Percentiles rank a stretch among this genome's conserved stretches.
phyloP scores from a whole-genome alignment of 2,329 filamentous ascomycete genomes.

The Ascochyta lentis region DNA sequence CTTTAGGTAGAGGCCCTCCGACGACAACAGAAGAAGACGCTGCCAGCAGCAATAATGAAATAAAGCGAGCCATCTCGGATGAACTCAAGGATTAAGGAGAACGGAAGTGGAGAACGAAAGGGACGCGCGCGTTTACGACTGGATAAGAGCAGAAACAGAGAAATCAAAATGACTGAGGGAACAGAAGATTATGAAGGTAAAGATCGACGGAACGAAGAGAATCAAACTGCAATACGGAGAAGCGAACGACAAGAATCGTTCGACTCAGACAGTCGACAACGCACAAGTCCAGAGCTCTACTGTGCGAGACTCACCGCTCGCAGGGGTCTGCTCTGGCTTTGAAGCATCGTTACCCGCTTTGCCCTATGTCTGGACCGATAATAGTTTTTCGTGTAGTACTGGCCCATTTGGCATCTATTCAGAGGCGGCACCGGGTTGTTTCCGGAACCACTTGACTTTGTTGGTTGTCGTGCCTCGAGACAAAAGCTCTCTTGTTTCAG shows the following conservation, averaged over 20 bases:
- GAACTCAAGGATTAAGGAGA: slow-evolving; percentile 25
- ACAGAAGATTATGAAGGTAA: slow-evolving; percentile 40
- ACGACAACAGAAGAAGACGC: slow-evolving; percentile 37
- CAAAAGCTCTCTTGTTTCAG: slow-evolving; percentile 35
- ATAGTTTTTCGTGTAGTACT: slow-evolving; percentile 38
- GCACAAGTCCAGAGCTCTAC: slow-evolving; percentile 35
- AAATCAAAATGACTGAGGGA: slow-evolving; percentile 30
- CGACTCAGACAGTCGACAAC: slow-evolving; percentile 36
- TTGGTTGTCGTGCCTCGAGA: slow-evolving; percentile 37
- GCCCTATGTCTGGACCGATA: slow-evolving; percentile 47
- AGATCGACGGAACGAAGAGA: slow-evolving; percentile 38
- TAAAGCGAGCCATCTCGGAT: slow-evolving; percentile 36
- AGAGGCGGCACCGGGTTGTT: slow-evolving; percentile 30
- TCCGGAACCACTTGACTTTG: slow-evolving; percentile 20
- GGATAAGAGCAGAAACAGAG: slow-evolving; percentile 30
- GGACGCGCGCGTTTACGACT: slow-evolving; percentile 28
- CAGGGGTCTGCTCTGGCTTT: slow-evolving; percentile 42
- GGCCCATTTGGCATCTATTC: slow-evolving; percentile 41
- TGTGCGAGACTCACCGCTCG: slow-evolving; percentile 31
- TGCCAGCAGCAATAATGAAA: slow-evolving; percentile 47
- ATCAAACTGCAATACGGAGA: slow-evolving; percentile 30
- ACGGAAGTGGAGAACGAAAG: slow-evolving; percentile 24
- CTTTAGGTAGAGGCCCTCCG: slow-evolving; percentile 44
- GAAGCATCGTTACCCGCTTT: slow-evolving; percentile 48
- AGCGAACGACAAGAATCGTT: slow-evolving; percentile 27